A percentile compares a stretch with the other conserved stretches of the same genome.
Evolutionary conservation across 768 basidiomycete genomes (phyloP).

Genomic region (Multifurca ochricompacta): DNA sequence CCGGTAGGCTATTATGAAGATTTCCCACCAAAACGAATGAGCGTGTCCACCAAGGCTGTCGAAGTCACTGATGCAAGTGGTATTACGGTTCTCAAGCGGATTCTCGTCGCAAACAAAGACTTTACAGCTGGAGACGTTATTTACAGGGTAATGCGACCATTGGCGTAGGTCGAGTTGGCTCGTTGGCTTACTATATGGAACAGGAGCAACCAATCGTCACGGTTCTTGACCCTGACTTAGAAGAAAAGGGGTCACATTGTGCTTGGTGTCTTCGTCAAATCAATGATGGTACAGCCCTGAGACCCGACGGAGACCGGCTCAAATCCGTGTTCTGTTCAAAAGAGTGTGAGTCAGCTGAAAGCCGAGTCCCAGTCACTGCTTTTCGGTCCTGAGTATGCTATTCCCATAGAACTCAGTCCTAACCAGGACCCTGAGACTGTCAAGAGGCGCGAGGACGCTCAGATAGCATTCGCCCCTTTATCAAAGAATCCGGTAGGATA

Average conservation of each 20-base stretch:
- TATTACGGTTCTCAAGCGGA: slow-evolving; percentile 35
- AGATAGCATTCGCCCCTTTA: slow-evolving; percentile 47
- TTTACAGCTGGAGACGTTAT: slow-evolving; percentile 65
- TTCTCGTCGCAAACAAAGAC: slow-evolving; percentile 56
- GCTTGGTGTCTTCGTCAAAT: slow-evolving; percentile 64
- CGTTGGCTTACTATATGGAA: background rate
- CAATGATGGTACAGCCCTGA: slow-evolving; percentile 37
- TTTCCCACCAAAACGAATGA: slow-evolving; percentile 69
- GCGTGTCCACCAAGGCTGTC: slow-evolving; percentile 50
- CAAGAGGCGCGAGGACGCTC: slow-evolving; percentile 48
- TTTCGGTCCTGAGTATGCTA: slow-evolving; percentile 56
- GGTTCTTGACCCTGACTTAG: slow-evolving; percentile 64
- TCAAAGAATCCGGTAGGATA: slow-evolving; percentile 41
- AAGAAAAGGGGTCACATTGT: slow-evolving; percentile 61
- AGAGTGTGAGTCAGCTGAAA: slow-evolving; percentile 51
- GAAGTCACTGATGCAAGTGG: slow-evolving; percentile 24
- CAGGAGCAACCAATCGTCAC: slow-evolving; percentile 72
- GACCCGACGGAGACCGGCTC: slow-evolving; percentile 44
- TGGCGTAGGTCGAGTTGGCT: background rate
- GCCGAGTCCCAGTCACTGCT: slow-evolving; percentile 59
- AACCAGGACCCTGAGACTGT: slow-evolving; percentile 28
- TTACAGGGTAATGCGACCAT: slow-evolving; percentile 47
- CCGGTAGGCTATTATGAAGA: slow-evolving; percentile 61
- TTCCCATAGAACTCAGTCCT: slow-evolving; percentile 39
- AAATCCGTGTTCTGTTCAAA: slow-evolving; percentile 65